Evolutionary conservation across 345 rosid genomes (phyloP).

Genomic region (Camelina neglecta): DNA sequence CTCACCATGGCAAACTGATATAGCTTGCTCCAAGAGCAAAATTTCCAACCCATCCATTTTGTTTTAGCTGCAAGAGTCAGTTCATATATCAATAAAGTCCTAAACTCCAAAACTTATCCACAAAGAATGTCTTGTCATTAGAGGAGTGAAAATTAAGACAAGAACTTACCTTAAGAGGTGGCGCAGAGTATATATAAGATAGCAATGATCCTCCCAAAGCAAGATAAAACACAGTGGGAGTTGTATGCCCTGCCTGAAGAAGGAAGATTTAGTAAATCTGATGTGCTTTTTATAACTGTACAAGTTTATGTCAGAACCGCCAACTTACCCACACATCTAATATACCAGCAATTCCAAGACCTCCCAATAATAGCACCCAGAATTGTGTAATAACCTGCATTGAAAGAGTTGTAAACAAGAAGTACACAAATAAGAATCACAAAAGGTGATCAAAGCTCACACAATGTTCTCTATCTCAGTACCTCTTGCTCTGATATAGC

Average conservation of each 20-base stretch:
- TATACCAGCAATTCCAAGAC: constrained; percentile 79
- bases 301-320: constrained; percentile 12
- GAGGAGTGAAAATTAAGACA: background rate
- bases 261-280: constrained; percentile 16
- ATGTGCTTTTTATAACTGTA: background rate
- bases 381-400: constrained; percentile 86
- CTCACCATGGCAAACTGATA: constrained; percentile 94
- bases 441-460: background rate
- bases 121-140: constrained; percentile 8
- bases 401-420: constrained; percentile 26
- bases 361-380: constrained; percentile 86
- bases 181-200: constrained; percentile 97
- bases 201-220: constrained; percentile 96
- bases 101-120: constrained; percentile 35
- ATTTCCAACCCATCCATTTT: constrained; percentile 98
- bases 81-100: constrained; percentile 13
- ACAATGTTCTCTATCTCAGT: background rate
- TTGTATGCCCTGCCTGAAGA: constrained; percentile 84
- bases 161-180: constrained; percentile 84
- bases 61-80: constrained; percentile 74
- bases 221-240: constrained; percentile 79
- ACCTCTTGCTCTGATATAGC: constrained; percentile 93
- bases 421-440: constrained; percentile 7
- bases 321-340: constrained; percentile 92
- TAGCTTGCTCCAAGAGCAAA: constrained; percentile 96